phyloP scores from a whole-genome alignment of 163 green algal species.

The Chlorella variabilis region DNA sequence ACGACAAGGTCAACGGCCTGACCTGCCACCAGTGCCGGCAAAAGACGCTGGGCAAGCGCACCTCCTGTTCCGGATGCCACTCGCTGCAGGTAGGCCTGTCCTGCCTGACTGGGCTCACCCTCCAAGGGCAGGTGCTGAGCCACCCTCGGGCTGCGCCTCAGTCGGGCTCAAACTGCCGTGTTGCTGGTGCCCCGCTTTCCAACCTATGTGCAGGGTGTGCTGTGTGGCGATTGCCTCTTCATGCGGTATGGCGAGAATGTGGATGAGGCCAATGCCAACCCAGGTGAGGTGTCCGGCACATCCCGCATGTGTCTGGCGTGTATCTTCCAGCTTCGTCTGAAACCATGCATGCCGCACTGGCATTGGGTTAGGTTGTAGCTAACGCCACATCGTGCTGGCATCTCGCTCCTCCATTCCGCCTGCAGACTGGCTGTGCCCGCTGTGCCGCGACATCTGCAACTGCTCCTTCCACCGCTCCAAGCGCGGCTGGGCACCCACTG shows the following conservation, averaged over 20 bases:
- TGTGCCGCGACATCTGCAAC: constrained; percentile 78
- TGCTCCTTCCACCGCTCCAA: constrained; percentile 73
- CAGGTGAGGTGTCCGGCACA: neutral
- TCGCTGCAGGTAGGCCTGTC: constrained; percentile 57
- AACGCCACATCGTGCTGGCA: too few species aligned
- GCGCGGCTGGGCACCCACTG: constrained; percentile 73
- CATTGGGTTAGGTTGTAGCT: too few species aligned
- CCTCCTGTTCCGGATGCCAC: constrained; percentile 66
- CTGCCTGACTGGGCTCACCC: neutral
- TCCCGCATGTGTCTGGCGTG: neutral
- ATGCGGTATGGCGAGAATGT: constrained; percentile 86
- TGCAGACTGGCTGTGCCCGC: constrained; percentile 69
- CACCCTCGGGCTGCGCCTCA: too few species aligned
- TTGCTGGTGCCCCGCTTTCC: neutral
- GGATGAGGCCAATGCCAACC: constrained; percentile 54
- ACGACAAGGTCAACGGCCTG: constrained; percentile 72
- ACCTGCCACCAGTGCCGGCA: constrained; percentile 85
- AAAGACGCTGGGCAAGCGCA: constrained; percentile 76
- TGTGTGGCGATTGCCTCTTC: constrained; percentile 83
- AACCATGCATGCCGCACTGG: neutral
- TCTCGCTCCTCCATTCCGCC: too few species aligned
- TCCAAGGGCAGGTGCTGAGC: too few species aligned
- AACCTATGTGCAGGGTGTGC: constrained; percentile 57
- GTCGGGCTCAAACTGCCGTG: neutral
- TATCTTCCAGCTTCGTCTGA: neutral